phyloP scores from a whole-genome alignment of 2,329 filamentous ascomycete genomes.

The Beauveria asiatica region DNA sequence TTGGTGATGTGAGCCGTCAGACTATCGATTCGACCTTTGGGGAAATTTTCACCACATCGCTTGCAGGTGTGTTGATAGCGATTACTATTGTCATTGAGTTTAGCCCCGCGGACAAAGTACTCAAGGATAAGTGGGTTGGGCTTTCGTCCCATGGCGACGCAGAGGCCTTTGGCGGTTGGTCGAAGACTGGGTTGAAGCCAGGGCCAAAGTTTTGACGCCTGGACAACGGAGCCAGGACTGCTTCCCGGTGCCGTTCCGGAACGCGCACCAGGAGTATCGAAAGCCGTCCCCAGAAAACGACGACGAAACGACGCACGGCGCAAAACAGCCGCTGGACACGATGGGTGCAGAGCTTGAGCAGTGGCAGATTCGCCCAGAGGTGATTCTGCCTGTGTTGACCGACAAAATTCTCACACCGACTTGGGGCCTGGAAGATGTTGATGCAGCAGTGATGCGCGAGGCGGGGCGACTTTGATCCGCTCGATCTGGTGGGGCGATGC shows the following conservation, averaged over 20 bases:
- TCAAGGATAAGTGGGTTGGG: constrained; percentile 79
- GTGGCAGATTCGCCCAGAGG: constrained; percentile 17
- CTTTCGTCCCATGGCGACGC: constrained; percentile 62
- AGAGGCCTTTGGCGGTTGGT: background rate
- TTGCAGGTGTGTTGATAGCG: constrained; percentile 89
- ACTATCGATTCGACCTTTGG: constrained; percentile 80
- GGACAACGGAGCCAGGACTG: background rate
- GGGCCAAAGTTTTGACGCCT: background rate
- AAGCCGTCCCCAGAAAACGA: constrained; percentile 7
- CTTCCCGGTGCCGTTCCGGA: constrained; percentile 1
- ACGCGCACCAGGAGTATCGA: background rate
- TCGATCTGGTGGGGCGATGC: constrained; percentile 2
- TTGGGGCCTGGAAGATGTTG: constrained; percentile 10
- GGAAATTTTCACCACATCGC: constrained; percentile 78
- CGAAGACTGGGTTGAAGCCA: background rate
- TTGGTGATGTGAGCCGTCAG: constrained; percentile 75
- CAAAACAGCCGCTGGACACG: background rate
- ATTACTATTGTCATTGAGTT: constrained; percentile 83
- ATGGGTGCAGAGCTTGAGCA: background rate
- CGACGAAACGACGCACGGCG: background rate
- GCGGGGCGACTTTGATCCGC: constrained; percentile 19
- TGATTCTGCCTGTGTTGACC: constrained; percentile 33
- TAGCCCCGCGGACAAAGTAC: constrained; percentile 80
- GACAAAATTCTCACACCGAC: constrained; percentile 35
- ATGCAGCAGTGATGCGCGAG: constrained; percentile 11